Conservation (phyloP, 345 rosid species). For the Erodium maritimum region DNA sequence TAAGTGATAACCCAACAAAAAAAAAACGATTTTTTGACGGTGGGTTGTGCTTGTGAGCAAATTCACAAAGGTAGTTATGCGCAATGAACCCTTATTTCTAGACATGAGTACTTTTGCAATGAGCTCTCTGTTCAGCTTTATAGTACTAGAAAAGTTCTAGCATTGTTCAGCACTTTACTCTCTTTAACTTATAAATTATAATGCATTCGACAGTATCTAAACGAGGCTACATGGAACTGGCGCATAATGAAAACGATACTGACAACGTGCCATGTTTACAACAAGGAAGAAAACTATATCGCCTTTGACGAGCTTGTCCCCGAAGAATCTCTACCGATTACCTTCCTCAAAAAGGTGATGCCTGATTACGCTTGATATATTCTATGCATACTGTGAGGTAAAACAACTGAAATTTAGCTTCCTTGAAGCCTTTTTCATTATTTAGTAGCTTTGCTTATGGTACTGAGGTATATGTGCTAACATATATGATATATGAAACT, state of each 20-base stretch:
- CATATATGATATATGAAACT: background rate
- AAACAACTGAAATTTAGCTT: constrained; percentile 15
- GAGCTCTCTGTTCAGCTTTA: too few species aligned
- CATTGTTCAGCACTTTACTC: background rate
- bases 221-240: constrained; percentile 84
- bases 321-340: constrained; percentile 52
- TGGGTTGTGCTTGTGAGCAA: too few species aligned
- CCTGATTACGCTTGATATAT: constrained; percentile 43
- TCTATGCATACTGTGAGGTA: background rate
- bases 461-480: background rate
- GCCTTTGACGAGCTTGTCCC: constrained; percentile 63
- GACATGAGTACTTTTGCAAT: too few species aligned
- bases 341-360: constrained; percentile 66
- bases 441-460: background rate
- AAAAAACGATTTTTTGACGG: too few species aligned
- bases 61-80: too few species aligned
- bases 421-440: constrained; percentile 9
- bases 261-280: constrained; percentile 79
- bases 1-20: too few species aligned
- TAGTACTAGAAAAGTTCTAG: background rate
- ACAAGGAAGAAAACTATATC: constrained; percentile 52
- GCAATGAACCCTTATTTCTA: too few species aligned
- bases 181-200: background rate
- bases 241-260: constrained; percentile 86
- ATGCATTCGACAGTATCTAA: constrained; percentile 50